Percentiles rank a stretch among this genome's conserved stretches.
Evolutionary conservation across 139 green algal species (phyloP).

Genomic region (Mychonastes homosphaera): DNA sequence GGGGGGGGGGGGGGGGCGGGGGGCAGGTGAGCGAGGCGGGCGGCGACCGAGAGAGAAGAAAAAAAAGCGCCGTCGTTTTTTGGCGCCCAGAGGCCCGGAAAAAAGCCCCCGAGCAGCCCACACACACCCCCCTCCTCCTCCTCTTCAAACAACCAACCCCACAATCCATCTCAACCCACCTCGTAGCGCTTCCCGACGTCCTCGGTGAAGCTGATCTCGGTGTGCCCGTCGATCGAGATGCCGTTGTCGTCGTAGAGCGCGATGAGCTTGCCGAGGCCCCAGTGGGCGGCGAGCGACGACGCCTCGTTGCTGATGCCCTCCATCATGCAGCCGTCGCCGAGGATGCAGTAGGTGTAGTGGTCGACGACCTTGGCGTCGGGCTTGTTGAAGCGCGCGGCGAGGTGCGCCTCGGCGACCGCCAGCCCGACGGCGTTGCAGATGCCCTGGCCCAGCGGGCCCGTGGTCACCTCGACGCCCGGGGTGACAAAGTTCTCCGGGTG

Average conservation of each 20-base stretch:
- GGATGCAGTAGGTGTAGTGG: conserved; percentile 99
- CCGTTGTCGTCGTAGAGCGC: conserved; percentile 98
- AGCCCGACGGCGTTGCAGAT: conserved; percentile 94
- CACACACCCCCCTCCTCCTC: too few species aligned
- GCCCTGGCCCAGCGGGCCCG: conserved; percentile 91
- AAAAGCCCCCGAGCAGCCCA: too few species aligned
- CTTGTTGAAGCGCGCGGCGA: conserved; percentile 98
- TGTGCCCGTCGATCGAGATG: conserved; percentile 98
- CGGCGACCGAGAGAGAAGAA: too few species aligned
- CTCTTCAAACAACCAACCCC: too few species aligned
- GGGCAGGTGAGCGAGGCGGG: too few species aligned
- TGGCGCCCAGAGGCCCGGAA: too few species aligned
- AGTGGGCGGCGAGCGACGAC: conserved; percentile 92
- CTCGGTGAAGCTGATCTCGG: conserved; percentile 99
- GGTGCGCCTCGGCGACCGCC: conserved; percentile 83
- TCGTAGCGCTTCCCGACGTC: conserved; percentile 89
- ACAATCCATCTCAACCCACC: too few species aligned
- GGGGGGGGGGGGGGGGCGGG: too few species aligned
- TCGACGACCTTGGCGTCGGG: conserved; percentile 83
- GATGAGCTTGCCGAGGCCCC: conserved; percentile 99
- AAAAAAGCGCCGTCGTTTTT: too few species aligned
- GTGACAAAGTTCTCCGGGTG: conserved; percentile 99
- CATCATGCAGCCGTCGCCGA: conserved; percentile 98
- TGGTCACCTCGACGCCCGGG: conserved; percentile 92
- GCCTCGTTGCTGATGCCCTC: conserved; percentile 97